A percentile compares a stretch with the other conserved stretches of the same genome.
phyloP scores from a whole-genome alignment of 495 filamentous ascomycete genomes.

The Durotheca rogersii region DNA sequence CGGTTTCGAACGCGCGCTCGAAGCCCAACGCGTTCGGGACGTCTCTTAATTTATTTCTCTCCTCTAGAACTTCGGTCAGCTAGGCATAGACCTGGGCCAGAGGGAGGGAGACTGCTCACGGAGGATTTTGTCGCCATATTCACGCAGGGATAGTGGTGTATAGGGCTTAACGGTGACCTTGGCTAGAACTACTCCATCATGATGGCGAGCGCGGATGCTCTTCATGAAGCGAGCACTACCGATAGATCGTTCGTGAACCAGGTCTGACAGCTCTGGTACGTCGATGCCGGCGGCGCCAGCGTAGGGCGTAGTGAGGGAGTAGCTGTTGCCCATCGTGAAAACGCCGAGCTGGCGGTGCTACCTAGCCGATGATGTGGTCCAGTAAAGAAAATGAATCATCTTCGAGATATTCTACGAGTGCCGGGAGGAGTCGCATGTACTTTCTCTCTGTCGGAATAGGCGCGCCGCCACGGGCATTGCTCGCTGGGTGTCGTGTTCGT shows the following conservation, averaged over 20 bases:
- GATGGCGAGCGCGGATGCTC: slow-evolving; percentile 84
- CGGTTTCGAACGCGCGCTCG: slow-evolving; percentile 85
- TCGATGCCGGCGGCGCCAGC: slow-evolving; percentile 91
- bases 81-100: slow-evolving; percentile 11
- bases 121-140: slow-evolving; percentile 72
- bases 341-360: slow-evolving; percentile 34
- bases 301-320: slow-evolving; percentile 86
- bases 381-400: slow-evolving; percentile 17
- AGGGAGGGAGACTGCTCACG: slow-evolving; percentile 53
- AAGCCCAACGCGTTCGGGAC: slow-evolving; percentile 91
- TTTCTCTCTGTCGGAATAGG: neutral
- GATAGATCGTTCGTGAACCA: slow-evolving; percentile 89
- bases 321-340: slow-evolving; percentile 87
- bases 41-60: slow-evolving; percentile 74
- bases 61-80: slow-evolving; percentile 54
- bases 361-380: slow-evolving; percentile 23
- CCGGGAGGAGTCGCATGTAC: neutral
- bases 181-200: slow-evolving; percentile 85
- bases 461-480: neutral
- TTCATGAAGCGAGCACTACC: slow-evolving; percentile 97
- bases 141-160: slow-evolving; percentile 66
- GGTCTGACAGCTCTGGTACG: slow-evolving; percentile 83
- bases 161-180: slow-evolving; percentile 94
- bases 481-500: slow-evolving; percentile 2
- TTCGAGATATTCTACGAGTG: slow-evolving; percentile 13